Evolutionary conservation across 2,329 filamentous ascomycete genomes (phyloP).

Genomic region (Gaeumannomyces sp.): DNA sequence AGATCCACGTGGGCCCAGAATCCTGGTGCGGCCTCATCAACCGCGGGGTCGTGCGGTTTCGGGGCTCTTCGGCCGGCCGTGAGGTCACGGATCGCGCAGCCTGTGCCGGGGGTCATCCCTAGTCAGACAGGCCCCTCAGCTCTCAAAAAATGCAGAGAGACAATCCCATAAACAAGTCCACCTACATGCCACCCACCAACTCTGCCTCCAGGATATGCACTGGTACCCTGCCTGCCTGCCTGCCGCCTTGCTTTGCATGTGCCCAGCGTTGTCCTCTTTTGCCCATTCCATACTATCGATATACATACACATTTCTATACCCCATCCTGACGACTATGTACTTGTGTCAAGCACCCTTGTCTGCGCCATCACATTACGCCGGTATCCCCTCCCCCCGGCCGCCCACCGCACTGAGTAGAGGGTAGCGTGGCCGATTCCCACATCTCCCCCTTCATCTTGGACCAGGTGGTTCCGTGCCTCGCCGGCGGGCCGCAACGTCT

Average conservation of each 20-base stretch:
- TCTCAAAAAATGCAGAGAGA: background rate
- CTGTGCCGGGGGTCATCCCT: background rate
- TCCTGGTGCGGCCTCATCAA: background rate
- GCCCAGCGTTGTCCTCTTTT: background rate
- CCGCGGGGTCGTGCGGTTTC: background rate
- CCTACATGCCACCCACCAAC: background rate
- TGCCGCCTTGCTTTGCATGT: background rate
- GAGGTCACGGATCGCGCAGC: background rate
- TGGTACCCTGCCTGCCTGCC: background rate
- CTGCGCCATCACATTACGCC: background rate
- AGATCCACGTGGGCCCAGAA: background rate
- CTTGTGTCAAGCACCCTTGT: background rate
- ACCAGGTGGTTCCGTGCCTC: background rate
- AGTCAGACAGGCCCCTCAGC: background rate
- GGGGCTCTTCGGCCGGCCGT: too few species aligned
- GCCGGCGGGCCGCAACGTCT: background rate
- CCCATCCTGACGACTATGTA: background rate
- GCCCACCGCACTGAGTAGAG: background rate
- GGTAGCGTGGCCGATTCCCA: background rate
- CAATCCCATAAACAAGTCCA: background rate
- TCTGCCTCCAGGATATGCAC: background rate
- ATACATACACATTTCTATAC: background rate
- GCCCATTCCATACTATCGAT: background rate
- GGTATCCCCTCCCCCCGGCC: background rate
- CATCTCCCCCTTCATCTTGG: slow-evolving; percentile 1